Percentiles rank a stretch among this genome's conserved stretches.
Conservation (phyloP, 192 early-diverging fungal genomes). For the Coemansia umbellata region DNA sequence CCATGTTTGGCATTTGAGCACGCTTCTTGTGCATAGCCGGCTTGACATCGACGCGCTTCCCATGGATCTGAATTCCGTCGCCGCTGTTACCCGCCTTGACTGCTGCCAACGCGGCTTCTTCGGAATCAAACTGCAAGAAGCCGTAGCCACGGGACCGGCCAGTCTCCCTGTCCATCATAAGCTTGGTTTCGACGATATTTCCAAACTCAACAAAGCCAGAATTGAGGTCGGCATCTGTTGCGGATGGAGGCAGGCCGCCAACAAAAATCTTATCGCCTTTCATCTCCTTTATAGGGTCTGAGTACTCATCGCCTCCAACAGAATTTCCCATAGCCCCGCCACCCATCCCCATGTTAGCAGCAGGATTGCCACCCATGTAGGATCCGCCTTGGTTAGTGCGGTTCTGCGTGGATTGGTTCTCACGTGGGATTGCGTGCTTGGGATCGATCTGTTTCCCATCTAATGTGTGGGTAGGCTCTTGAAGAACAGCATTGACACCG, state of each 20-base stretch:
- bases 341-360: not conserved
- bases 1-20: conserved; percentile 17
- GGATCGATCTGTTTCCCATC: conserved; percentile 63
- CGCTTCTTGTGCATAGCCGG: conserved; percentile 39
- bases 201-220: conserved; percentile 84
- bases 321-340: not conserved
- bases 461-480: conserved; percentile 61
- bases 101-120: conserved; percentile 56
- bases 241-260: conserved; percentile 79
- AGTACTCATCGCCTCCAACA: not conserved
- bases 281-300: conserved; percentile 35
- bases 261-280: conserved; percentile 83
- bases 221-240: conserved; percentile 79
- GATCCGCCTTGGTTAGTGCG: conserved; percentile 1
- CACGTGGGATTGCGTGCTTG: conserved; percentile 49
- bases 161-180: conserved; percentile 81
- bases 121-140: conserved; percentile 85
- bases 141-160: conserved; percentile 88
- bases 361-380: not conserved
- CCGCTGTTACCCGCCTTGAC: conserved; percentile 39
- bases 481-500: conserved; percentile 74
- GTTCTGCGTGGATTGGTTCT: conserved; percentile 16
- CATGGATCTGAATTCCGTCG: conserved; percentile 39
- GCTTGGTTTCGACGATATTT: conserved; percentile 74
- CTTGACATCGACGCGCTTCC: conserved; percentile 49